These are phyloP conservation scores for Claviceps africana DNA, from an alignment of 2,329 filamentous ascomycete genomes.

Conservation along the genomic window DNA sequence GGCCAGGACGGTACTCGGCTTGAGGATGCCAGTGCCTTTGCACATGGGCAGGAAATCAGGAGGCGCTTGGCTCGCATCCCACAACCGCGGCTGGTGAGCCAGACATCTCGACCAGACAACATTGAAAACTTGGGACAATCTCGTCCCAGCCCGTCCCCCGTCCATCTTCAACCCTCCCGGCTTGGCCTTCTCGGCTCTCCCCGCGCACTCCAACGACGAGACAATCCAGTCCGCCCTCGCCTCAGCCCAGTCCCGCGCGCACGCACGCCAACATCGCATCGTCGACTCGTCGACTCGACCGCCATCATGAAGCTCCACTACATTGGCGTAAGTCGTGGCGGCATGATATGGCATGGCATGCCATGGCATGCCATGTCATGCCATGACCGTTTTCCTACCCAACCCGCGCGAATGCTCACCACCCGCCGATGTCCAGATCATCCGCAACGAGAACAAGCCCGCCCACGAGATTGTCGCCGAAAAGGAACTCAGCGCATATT, in stretches of 20 bases:
- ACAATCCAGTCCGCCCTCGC: background rate
- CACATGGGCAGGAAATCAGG: background rate
- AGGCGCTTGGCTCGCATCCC: background rate
- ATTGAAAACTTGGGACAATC: no score
- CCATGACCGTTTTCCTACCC: conserved; percentile 11
- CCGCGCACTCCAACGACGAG: background rate
- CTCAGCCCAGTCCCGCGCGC: background rate
- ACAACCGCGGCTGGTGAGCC: background rate
- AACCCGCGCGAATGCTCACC: background rate
- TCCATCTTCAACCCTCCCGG: no score
- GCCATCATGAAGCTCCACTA: conserved; percentile 72
- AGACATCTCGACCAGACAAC: background rate
- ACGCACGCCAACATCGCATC: background rate
- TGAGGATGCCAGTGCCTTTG: background rate
- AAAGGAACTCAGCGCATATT: conserved; percentile 66
- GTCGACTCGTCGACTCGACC: background rate
- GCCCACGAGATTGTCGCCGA: conserved; percentile 64
- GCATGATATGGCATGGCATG: background rate
- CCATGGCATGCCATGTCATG: background rate
- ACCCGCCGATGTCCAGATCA: conserved; percentile 42
- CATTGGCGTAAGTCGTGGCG: conserved; percentile 54
- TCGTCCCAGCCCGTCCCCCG: no score
- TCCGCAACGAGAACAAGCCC: conserved; percentile 66
- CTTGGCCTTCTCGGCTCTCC: background rate
- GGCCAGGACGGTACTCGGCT: background rate